These are phyloP conservation scores for Alternaria sp. DNA, from an alignment of 2,329 filamentous ascomycete genomes.

Conservation along the genomic window DNA sequence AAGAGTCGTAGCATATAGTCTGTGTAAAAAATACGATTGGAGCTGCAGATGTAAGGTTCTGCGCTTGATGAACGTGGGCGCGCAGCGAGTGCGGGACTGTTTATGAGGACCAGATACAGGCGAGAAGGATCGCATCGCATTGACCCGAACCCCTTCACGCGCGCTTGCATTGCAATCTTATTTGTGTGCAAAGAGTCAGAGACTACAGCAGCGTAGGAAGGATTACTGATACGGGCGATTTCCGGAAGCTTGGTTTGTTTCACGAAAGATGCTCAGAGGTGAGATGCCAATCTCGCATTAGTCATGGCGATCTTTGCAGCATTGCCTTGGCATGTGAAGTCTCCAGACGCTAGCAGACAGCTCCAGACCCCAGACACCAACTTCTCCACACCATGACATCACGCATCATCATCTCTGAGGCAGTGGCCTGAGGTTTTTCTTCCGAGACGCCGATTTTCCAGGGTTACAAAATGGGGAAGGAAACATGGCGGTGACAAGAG, in stretches of 20 bases:
- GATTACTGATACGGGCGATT: neutral
- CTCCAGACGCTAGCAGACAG: neutral
- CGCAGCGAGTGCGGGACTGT: neutral
- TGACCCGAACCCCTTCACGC: neutral
- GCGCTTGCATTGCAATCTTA: neutral
- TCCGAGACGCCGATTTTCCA: neutral
- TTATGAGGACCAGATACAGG: neutral
- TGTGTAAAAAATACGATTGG: fast-evolving
- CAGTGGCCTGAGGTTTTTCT: neutral
- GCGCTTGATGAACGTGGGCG: neutral
- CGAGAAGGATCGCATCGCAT: neutral
- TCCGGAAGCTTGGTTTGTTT: slow-evolving; percentile 1
- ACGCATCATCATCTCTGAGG: neutral
- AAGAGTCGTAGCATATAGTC: neutral
- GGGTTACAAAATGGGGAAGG: neutral
- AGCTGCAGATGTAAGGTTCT: neutral
- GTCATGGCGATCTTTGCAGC: neutral
- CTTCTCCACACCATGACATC: neutral
- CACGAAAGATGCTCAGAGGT: neutral
- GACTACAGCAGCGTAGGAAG: neutral
- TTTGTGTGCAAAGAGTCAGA: neutral
- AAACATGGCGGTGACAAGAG: neutral
- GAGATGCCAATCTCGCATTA: neutral
- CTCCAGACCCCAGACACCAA: neutral
- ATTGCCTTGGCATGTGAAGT: neutral